Conservation (phyloP, 169 alveolate species). For the Plasmodium gallinaceum region DNA sequence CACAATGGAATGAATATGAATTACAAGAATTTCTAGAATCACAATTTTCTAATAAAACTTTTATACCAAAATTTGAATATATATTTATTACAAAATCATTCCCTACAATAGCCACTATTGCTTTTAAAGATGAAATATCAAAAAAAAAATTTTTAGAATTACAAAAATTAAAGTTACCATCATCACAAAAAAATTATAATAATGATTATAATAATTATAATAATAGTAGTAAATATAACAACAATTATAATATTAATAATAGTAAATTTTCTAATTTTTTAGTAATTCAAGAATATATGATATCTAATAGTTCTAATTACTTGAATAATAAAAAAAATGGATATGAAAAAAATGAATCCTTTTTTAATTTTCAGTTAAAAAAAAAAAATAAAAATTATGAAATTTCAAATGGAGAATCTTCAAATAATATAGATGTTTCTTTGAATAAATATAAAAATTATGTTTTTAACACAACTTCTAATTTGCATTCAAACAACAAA, state of each 20-base stretch:
- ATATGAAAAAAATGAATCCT: slow-evolving; percentile 13
- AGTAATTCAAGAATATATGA: slow-evolving; percentile 17
- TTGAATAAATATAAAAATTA: background rate
- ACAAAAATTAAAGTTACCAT: slow-evolving; percentile 31
- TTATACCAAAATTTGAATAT: slow-evolving; percentile 29
- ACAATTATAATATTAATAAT: background rate
- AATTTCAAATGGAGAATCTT: background rate
- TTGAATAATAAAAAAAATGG: background rate
- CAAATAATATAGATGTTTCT: background rate
- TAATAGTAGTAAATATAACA: background rate
- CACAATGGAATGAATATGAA: slow-evolving; percentile 53
- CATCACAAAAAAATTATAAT: background rate
- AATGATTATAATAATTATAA: background rate
- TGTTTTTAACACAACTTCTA: background rate
- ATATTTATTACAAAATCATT: slow-evolving; percentile 41
- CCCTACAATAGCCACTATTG: slow-evolving; percentile 50
- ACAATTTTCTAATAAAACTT: slow-evolving; percentile 12
- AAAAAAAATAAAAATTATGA: slow-evolving; percentile 1
- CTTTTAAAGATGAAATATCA: slow-evolving; percentile 31
- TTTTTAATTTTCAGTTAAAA: background rate
- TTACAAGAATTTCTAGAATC: slow-evolving; percentile 33
- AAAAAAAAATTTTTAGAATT: slow-evolving; percentile 11
- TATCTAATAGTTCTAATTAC: background rate
- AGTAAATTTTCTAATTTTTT: slow-evolving; percentile 30
- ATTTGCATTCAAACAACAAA: background rate